Evolutionary conservation across 352 stramenopile genomes (phyloP).

Genomic region (Halophytophthora batemanensis): DNA sequence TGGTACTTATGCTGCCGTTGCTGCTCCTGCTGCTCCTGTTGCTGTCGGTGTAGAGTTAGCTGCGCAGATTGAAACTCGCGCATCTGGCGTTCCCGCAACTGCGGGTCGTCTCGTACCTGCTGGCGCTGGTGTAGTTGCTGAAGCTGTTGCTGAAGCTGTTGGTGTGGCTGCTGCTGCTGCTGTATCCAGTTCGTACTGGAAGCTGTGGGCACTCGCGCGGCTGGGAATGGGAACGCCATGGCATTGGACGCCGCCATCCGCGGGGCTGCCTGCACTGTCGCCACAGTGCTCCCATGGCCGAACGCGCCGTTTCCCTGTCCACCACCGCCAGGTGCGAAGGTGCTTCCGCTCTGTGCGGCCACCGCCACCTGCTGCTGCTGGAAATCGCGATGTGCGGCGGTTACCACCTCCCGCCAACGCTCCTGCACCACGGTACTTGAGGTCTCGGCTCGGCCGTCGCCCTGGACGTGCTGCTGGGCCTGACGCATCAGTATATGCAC

Average conservation of each 20-base stretch:
- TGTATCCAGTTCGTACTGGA: slow-evolving; percentile 17
- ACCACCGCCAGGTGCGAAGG: too few species aligned
- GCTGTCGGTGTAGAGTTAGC: too few species aligned
- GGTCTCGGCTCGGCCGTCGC: too few species aligned
- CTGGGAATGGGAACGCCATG: slow-evolving; percentile 8
- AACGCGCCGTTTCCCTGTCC: slow-evolving; percentile 1
- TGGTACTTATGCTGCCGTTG: slow-evolving; percentile 20
- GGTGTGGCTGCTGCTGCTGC: slow-evolving; percentile 17
- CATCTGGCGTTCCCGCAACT: slow-evolving; percentile 1
- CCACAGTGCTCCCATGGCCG: slow-evolving; percentile 8
- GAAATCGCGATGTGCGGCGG: too few species aligned
- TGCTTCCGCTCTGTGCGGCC: too few species aligned
- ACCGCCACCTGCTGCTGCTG: too few species aligned
- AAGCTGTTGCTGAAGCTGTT: slow-evolving; percentile 18
- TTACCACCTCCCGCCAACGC: too few species aligned
- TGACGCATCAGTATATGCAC: too few species aligned
- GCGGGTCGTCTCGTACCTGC: not conserved
- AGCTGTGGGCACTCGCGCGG: slow-evolving; percentile 11
- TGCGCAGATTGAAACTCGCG: not conserved
- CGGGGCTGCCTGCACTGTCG: not conserved
- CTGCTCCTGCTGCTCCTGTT: slow-evolving; percentile 14
- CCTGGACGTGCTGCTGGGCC: too few species aligned
- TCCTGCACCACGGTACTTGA: too few species aligned
- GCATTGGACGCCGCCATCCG: not conserved
- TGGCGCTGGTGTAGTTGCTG: slow-evolving; percentile 13